Percentiles rank a stretch among this genome's conserved stretches.
phyloP scores from a whole-genome alignment of 306 rosid genomes.

The Sicyos baderoa region DNA sequence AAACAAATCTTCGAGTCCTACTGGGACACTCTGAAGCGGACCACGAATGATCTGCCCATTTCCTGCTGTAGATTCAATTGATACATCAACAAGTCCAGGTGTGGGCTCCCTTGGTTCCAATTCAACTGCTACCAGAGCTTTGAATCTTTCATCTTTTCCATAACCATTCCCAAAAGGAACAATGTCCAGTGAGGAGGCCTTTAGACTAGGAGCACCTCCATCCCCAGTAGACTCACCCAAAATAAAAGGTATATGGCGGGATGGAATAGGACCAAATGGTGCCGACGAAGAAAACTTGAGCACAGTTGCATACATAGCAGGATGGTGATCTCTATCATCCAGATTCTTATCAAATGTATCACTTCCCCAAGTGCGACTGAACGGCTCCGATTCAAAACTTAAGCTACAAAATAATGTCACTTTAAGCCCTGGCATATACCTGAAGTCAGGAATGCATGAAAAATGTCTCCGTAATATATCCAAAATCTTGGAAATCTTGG shows the following conservation, averaged over 20 bases:
- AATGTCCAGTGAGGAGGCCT: constrained; percentile 46
- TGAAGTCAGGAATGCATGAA: constrained; percentile 84
- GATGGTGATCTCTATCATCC: constrained; percentile 55
- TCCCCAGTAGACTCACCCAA: constrained; percentile 62
- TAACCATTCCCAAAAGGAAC: constrained; percentile 53
- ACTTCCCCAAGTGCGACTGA: constrained; percentile 51
- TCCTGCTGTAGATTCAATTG: constrained; percentile 75
- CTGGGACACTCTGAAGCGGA: constrained; percentile 64
- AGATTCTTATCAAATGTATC: constrained; percentile 28
- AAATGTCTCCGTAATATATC: constrained; percentile 58
- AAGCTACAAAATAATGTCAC: constrained; percentile 64
- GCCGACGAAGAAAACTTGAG: constrained; percentile 79
- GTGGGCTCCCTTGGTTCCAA: constrained; percentile 94
- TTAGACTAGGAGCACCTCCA: constrained; percentile 32
- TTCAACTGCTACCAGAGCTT: constrained; percentile 54
- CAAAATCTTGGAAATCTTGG: constrained; percentile 75
- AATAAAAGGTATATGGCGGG: constrained; percentile 76
- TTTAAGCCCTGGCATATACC: constrained; percentile 72
- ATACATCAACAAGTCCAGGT: constrained; percentile 73
- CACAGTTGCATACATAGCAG: constrained; percentile 85
- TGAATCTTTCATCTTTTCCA: constrained; percentile 43
- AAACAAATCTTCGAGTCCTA: constrained; percentile 97
- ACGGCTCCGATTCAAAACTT: constrained; percentile 60
- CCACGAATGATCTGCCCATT: constrained; percentile 73
- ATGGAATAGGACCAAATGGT: constrained; percentile 66